Evolutionary conservation across 2,329 filamentous ascomycete species (phyloP).

Genomic region (Fusarium liriodendri): DNA sequence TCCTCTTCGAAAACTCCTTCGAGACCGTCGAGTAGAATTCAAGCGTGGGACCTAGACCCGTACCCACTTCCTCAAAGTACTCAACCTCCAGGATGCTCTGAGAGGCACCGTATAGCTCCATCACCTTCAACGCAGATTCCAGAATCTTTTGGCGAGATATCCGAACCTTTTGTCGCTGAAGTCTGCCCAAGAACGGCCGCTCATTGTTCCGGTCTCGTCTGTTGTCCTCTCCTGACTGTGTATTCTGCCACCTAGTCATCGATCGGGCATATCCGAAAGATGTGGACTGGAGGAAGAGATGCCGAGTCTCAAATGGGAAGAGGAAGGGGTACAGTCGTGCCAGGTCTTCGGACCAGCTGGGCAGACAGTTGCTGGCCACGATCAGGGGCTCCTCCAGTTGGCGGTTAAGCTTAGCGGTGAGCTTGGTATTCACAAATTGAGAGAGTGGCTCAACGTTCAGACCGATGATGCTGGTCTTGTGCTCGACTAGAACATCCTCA

Average conservation of each 20-base stretch:
- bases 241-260: constrained; percentile 97
- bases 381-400: constrained; percentile 97
- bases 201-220: constrained; percentile 89
- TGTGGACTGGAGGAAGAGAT: constrained; percentile 96
- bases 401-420: constrained; percentile 96
- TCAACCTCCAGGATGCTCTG: constrained; percentile 97
- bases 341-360: constrained; percentile 95
- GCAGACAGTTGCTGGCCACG: constrained; percentile 95
- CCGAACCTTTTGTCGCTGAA: constrained; percentile 97
- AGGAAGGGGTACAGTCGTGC: constrained; percentile 95
- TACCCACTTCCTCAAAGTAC: constrained; percentile 98
- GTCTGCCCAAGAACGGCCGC: constrained; percentile 86
- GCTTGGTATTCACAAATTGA: constrained; percentile 98
- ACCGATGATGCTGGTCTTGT: constrained; percentile 72
- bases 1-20: constrained; percentile 97
- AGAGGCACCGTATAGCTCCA: constrained; percentile 98
- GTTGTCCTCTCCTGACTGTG: constrained; percentile 83
- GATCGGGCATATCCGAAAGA: constrained; percentile 98
- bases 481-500: constrained; percentile 87
- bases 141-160: constrained; percentile 95
- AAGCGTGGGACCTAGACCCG: constrained; percentile 91
- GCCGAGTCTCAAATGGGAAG: constrained; percentile 97
- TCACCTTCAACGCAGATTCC: constrained; percentile 96
- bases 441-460: constrained; percentile 85
- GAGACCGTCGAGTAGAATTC: constrained; percentile 99